Evolutionary conservation across 148 eudicot genomes (phyloP).

Genomic region (Polygonum maritimum): DNA sequence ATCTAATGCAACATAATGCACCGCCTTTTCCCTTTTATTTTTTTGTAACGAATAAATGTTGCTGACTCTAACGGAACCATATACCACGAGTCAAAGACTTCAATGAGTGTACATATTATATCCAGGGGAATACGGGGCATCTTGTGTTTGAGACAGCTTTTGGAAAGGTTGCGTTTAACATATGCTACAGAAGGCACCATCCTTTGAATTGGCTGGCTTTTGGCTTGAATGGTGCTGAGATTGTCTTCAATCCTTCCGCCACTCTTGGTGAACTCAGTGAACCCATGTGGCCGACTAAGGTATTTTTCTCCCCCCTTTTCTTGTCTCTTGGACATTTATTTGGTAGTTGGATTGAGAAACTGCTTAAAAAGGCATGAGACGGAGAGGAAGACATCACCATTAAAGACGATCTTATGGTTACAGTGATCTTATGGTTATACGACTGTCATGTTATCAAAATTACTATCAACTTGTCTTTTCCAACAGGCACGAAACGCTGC

Average conservation of each 20-base stretch:
- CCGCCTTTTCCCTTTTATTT: not conserved
- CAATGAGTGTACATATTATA: slow-evolving; percentile 92
- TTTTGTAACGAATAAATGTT: not conserved
- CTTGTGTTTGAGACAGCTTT: slow-evolving; percentile 90
- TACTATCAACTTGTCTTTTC: not conserved
- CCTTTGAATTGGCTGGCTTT: slow-evolving; percentile 95
- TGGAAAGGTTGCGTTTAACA: slow-evolving; percentile 85
- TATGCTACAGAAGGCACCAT: slow-evolving; percentile 97
- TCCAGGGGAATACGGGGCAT: slow-evolving; percentile 98
- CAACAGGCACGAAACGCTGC: slow-evolving; percentile 96
- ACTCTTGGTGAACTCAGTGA: slow-evolving; percentile 97
- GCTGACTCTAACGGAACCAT: slow-evolving; percentile 61
- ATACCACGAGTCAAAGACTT: slow-evolving; percentile 95
- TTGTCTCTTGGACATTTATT: not conserved
- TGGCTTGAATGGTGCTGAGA: slow-evolving; percentile 96
- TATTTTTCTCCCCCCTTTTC: slow-evolving; percentile 13
- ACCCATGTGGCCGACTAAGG: slow-evolving; percentile 99
- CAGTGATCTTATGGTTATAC: not conserved
- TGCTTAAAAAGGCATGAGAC: not conserved
- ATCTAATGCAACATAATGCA: too few relatives aligned
- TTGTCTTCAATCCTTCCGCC: slow-evolving; percentile 92
- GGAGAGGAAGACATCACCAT: not conserved
- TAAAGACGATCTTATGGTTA: too few relatives aligned
- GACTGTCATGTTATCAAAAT: not conserved
- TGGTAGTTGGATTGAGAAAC: not conserved